phyloP scores from a whole-genome alignment of 768 basidiomycete species.

The Xerocomellus chrysenteron region DNA sequence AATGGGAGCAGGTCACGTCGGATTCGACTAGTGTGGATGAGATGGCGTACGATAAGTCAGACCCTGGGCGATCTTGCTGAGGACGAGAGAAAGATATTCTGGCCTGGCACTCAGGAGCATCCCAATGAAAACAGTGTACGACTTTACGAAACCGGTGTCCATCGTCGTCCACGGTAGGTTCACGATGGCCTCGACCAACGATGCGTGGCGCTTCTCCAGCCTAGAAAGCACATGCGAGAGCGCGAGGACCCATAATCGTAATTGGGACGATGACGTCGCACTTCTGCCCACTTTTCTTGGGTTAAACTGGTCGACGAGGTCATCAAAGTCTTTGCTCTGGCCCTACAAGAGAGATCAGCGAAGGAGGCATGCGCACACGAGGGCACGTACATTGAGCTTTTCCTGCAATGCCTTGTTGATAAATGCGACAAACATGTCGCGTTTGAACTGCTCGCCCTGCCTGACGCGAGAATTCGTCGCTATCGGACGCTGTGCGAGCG shows the following conservation, averaged over 20 bases:
- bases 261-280: slow-evolving; percentile 44
- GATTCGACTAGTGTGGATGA: background rate
- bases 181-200: slow-evolving; percentile 84
- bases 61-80: slow-evolving; percentile 78
- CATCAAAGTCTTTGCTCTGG: slow-evolving; percentile 73
- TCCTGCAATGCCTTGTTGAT: slow-evolving; percentile 79
- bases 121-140: slow-evolving; percentile 86
- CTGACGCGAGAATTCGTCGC: slow-evolving; percentile 78
- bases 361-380: slow-evolving; percentile 10
- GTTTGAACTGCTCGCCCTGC: slow-evolving; percentile 71
- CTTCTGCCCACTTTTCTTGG: slow-evolving; percentile 39
- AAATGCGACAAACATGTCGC: slow-evolving; percentile 83
- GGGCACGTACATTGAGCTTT: slow-evolving; percentile 58
- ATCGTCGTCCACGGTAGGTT: slow-evolving; percentile 91
- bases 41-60: slow-evolving; percentile 78
- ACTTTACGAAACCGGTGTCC: slow-evolving; percentile 80
- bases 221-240: slow-evolving; percentile 91
- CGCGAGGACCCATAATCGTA: slow-evolving; percentile 81
- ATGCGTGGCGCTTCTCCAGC: slow-evolving; percentile 74
- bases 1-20: slow-evolving; percentile 4
- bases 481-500: slow-evolving; percentile 51
- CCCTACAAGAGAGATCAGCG: slow-evolving; percentile 49
- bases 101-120: slow-evolving; percentile 90
- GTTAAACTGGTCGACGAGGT: slow-evolving; percentile 86
- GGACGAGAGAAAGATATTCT: slow-evolving; percentile 84